Conservation (phyloP, 805 yeast species). For the Pichia cabralensis region DNA sequence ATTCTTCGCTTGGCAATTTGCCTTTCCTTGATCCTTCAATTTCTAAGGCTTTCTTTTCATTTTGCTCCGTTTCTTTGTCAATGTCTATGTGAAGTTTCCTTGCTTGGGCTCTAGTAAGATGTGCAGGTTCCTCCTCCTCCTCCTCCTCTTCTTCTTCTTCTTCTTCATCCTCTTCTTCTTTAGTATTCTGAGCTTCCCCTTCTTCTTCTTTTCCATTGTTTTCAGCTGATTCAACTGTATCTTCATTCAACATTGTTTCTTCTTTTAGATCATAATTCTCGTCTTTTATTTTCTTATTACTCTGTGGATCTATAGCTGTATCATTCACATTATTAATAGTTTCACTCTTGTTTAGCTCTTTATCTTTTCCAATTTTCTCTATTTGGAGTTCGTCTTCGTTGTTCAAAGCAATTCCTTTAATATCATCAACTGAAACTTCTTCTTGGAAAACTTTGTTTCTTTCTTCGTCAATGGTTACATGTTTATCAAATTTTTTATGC, state of each 20-base stretch:
- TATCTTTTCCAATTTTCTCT: neutral
- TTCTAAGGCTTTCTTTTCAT: slow-evolving; percentile 3
- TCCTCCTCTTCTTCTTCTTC: neutral
- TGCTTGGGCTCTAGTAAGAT: slow-evolving; percentile 7
- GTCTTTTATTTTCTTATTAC: neutral
- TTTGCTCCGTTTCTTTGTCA: slow-evolving; percentile 6
- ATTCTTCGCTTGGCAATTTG: too few species aligned
- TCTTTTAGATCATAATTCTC: neutral
- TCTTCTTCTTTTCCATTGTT: neutral
- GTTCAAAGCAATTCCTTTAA: too few species aligned
- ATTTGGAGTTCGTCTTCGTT: too few species aligned
- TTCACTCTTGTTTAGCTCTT: neutral
- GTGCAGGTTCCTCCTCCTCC: slow-evolving; percentile 8
- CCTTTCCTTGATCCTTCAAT: slow-evolving; percentile 7
- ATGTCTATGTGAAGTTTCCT: slow-evolving; percentile 3
- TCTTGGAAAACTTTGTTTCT: slow-evolving; percentile 5
- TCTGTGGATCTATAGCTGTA: neutral
- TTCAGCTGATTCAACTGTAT: neutral
- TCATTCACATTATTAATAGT: neutral
- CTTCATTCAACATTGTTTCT: neutral
- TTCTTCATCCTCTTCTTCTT: slow-evolving; percentile 1
- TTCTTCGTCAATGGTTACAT: slow-evolving; percentile 7
- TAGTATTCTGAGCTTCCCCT: neutral
- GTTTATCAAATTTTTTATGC: slow-evolving; percentile 1
- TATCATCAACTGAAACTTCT: neutral